Conservation (phyloP, 202 grass and related monocot species). For the Carex sylvatica region DNA sequence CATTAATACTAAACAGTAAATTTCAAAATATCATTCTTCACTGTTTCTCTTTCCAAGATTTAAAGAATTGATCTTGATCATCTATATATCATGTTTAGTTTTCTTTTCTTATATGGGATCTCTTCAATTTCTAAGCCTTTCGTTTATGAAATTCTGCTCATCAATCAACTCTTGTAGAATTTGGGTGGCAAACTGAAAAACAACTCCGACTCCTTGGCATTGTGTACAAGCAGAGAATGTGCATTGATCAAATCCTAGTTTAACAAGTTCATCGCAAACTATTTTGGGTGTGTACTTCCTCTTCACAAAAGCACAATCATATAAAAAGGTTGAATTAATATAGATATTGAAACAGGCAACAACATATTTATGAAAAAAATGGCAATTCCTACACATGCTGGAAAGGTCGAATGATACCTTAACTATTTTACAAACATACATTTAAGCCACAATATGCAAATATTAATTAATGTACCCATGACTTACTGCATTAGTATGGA, state of each 20-base stretch:
- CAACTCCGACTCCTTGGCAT: background rate
- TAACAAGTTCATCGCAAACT: background rate
- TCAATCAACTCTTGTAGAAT: background rate
- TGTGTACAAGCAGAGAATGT: background rate
- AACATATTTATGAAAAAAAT: too few species aligned
- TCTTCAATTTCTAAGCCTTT: background rate
- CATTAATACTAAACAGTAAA: too few species aligned
- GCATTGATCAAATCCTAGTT: background rate
- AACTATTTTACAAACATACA: background rate
- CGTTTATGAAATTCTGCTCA: background rate
- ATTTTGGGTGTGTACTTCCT: background rate
- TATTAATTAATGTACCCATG: background rate
- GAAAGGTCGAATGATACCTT: background rate
- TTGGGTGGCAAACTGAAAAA: background rate
- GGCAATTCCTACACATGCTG: background rate
- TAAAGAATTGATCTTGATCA: too few species aligned
- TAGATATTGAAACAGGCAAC: background rate
- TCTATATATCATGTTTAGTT: too few species aligned
- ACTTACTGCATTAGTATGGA: background rate
- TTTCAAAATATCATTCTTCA: too few species aligned
- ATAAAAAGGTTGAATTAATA: too few species aligned
- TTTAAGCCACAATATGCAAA: background rate
- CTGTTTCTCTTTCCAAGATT: too few species aligned
- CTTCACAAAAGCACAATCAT: conserved; percentile 2
- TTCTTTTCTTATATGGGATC: background rate